A percentile compares a stretch with the other conserved stretches of the same genome.
Conservation (phyloP, 345 rosid species). For the Raphanus raphanistrum region DNA sequence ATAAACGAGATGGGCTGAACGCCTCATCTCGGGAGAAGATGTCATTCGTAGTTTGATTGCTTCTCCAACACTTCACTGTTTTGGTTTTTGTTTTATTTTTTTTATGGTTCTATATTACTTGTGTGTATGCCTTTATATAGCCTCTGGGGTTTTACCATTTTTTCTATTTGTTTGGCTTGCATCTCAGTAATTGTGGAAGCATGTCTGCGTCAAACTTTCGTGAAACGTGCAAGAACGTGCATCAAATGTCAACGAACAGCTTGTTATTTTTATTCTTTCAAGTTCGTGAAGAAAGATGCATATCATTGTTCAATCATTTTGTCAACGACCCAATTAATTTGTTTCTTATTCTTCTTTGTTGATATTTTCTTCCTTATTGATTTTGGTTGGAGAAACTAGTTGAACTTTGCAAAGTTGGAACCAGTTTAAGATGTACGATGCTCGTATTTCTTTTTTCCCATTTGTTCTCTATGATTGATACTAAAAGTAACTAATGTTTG, state of each 20-base stretch:
- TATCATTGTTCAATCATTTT: slow-evolving; percentile 35
- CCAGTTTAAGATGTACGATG: neutral
- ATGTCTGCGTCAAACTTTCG: slow-evolving; percentile 26
- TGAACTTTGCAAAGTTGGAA: neutral
- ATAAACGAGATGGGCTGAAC: slow-evolving; percentile 33
- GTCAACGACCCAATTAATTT: slow-evolving; percentile 6
- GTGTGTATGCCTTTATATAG: slow-evolving; percentile 21
- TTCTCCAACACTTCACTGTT: neutral
- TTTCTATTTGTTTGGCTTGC: neutral
- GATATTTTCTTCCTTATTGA: neutral
- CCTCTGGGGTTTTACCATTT: neutral
- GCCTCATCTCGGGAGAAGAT: slow-evolving; percentile 37
- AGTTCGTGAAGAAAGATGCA: slow-evolving; percentile 28
- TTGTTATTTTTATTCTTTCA: slow-evolving; percentile 3
- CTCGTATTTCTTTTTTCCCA: neutral
- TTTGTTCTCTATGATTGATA: neutral
- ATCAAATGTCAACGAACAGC: slow-evolving; percentile 28
- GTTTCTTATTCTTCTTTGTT: neutral
- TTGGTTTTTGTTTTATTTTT: neutral
- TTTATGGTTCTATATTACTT: slow-evolving; percentile 17
- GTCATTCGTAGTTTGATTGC: slow-evolving; percentile 22
- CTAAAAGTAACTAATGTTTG: neutral
- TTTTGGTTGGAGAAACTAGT: neutral
- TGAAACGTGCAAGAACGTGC: slow-evolving; percentile 31
- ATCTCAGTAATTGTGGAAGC: slow-evolving; percentile 12